phyloP scores from a whole-genome alignment of 768 basidiomycete species.

The Amanita jacksonii region DNA sequence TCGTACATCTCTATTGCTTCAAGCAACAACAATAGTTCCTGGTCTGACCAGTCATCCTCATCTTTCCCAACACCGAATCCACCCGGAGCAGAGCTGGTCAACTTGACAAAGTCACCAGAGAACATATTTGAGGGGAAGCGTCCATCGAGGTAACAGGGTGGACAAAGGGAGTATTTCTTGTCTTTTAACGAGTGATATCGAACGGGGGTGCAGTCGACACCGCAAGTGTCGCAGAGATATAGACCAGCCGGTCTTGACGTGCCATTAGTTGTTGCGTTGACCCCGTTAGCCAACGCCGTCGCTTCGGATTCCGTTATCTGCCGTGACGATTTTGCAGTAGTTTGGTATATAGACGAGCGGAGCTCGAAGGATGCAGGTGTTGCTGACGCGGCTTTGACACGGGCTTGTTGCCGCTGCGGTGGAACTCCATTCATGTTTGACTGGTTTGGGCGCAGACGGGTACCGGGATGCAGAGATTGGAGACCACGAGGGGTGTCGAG shows the following conservation, averaged over 20 bases:
- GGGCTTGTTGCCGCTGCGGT: background rate
- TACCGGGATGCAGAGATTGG: constrained; percentile 85
- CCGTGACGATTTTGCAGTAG: constrained; percentile 74
- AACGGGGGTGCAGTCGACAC: constrained; percentile 79
- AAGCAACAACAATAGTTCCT: constrained; percentile 81
- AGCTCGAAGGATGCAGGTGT: constrained; percentile 77
- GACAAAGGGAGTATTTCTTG: constrained; percentile 85
- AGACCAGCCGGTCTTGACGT: constrained; percentile 36
- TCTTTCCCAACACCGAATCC: constrained; percentile 24
- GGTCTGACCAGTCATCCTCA: constrained; percentile 76
- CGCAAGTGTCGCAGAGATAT: constrained; percentile 89
- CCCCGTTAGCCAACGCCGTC: constrained; percentile 44
- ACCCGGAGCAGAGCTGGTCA: constrained; percentile 37
- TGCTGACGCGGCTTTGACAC: constrained; percentile 10
- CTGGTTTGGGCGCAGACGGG: constrained; percentile 33
- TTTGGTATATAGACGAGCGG: constrained; percentile 82
- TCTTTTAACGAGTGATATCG: constrained; percentile 93
- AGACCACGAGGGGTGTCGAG: constrained; percentile 95
- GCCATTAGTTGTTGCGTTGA: constrained; percentile 22
- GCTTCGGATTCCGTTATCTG: constrained; percentile 64
- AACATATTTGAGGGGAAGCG: constrained; percentile 96
- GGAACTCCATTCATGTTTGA: constrained; percentile 14
- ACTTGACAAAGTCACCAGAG: constrained; percentile 92
- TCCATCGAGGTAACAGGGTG: constrained; percentile 90
- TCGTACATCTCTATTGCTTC: constrained; percentile 98